Conservation (phyloP, 176 grass and related monocot species). For the Rhynchospora breviuscula region DNA sequence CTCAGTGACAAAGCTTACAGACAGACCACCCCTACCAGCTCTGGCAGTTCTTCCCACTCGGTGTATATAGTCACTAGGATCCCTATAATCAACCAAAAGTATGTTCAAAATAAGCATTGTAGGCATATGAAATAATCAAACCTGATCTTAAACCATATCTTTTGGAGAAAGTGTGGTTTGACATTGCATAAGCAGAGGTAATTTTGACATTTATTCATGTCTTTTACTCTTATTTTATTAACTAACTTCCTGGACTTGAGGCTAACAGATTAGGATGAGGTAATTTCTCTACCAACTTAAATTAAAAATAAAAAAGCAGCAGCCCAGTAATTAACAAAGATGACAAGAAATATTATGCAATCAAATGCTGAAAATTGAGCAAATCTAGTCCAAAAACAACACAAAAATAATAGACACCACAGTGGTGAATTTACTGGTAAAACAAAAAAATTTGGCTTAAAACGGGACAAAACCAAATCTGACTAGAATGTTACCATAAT, state of each 20-base stretch:
- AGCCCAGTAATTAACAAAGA: background rate
- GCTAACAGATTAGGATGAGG: background rate
- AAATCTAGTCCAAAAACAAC: background rate
- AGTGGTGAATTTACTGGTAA: conserved; percentile 9
- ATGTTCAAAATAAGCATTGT: background rate
- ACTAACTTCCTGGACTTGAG: background rate
- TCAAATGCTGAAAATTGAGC: background rate
- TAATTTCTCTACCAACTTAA: background rate
- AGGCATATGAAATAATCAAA: background rate
- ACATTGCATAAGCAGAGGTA: background rate
- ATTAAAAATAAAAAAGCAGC: background rate
- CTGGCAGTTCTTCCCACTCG: conserved; percentile 94
- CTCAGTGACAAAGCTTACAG: conserved; percentile 84
- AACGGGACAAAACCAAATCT: background rate
- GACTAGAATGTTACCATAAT: background rate
- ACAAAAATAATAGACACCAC: background rate
- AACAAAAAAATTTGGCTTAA: background rate
- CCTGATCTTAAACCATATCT: background rate
- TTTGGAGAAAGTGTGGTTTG: background rate
- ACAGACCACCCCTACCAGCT: conserved; percentile 69
- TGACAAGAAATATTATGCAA: background rate
- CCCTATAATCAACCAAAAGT: conserved; percentile 32
- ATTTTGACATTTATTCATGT: background rate
- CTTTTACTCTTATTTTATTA: background rate
- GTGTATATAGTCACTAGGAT: conserved; percentile 74